phyloP scores from a whole-genome alignment of 2,329 filamentous ascomycete species.

The Xylaria multiplex region DNA sequence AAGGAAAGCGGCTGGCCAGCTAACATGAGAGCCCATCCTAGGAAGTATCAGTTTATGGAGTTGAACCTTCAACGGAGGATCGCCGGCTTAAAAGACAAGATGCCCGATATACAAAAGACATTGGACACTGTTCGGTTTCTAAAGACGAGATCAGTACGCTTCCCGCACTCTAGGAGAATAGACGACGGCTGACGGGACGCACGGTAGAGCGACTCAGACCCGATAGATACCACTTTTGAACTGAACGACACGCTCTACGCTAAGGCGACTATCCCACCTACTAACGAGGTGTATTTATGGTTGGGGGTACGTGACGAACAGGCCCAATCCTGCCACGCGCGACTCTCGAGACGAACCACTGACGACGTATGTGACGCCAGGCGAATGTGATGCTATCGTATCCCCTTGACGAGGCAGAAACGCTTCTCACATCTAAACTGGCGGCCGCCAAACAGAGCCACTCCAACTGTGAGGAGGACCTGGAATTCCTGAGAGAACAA shows the following conservation, averaged over 20 bases:
- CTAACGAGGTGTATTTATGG: slow-evolving; percentile 96
- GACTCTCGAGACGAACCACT: not conserved
- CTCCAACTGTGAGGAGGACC: slow-evolving; percentile 91
- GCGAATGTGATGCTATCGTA: slow-evolving; percentile 99
- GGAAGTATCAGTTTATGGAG: slow-evolving; percentile 99
- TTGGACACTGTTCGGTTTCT: slow-evolving; percentile 90
- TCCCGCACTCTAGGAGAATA: not conserved
- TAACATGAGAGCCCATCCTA: slow-evolving; percentile 52
- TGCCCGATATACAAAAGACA: slow-evolving; percentile 96
- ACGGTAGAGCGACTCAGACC: slow-evolving; percentile 64
- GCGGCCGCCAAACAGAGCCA: slow-evolving; percentile 81
- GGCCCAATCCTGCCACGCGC: not conserved
- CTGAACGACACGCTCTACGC: slow-evolving; percentile 96
- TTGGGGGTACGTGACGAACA: slow-evolving; percentile 72
- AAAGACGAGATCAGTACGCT: slow-evolving; percentile 73
- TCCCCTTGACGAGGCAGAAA: slow-evolving; percentile 85
- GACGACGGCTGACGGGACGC: slow-evolving; percentile 15
- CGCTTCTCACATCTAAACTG: slow-evolving; percentile 80
- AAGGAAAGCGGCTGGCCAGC: slow-evolving; percentile 6
- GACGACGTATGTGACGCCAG: slow-evolving; percentile 52
- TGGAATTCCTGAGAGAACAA: slow-evolving; percentile 95
- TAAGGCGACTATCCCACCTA: slow-evolving; percentile 82
- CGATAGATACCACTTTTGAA: slow-evolving; percentile 93
- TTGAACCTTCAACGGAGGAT: slow-evolving; percentile 87
- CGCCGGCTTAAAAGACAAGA: slow-evolving; percentile 87